A percentile compares a stretch with the other conserved stretches of the same genome.
These are phyloP conservation scores for Penicillium silybi DNA, from an alignment of 495 filamentous ascomycete genomes.

Conservation along the genomic window DNA sequence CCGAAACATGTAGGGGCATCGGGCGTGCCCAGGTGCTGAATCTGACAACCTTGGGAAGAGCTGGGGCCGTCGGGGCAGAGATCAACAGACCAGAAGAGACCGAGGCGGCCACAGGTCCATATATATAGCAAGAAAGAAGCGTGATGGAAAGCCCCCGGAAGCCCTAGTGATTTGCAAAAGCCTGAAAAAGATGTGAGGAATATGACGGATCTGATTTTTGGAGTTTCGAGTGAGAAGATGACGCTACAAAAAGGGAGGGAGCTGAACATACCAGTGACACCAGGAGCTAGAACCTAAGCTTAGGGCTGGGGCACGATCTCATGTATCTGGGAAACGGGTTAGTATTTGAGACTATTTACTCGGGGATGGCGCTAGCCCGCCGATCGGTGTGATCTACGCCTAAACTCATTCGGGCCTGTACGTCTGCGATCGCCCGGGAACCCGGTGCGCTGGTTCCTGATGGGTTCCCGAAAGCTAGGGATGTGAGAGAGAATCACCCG, in stretches of 20 bases:
- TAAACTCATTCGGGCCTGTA: constrained; percentile 9
- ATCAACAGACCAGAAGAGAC: neutral
- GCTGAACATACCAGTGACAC: constrained; percentile 7
- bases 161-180: too few relatives aligned
- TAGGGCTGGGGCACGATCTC: constrained; percentile 9
- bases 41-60: neutral
- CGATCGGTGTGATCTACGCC: constrained; percentile 3
- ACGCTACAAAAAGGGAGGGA: constrained; percentile 6
- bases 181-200: neutral
- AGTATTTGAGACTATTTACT: constrained; percentile 16
- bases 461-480: constrained; percentile 14
- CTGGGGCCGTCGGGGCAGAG: neutral
- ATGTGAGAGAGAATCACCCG: neutral
- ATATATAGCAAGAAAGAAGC: neutral
- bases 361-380: constrained; percentile 6
- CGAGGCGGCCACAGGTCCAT: neutral
- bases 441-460: constrained; percentile 25
- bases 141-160: neutral
- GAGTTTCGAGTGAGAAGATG: constrained; percentile 10
- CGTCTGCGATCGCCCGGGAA: constrained; percentile 25
- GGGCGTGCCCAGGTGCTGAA: neutral
- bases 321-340: constrained; percentile 13
- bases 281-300: neutral
- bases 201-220: constrained; percentile 20
- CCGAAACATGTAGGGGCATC: neutral